phyloP scores from a whole-genome alignment of 2,329 filamentous ascomycete genomes.

The Diaporthe caulivora region DNA sequence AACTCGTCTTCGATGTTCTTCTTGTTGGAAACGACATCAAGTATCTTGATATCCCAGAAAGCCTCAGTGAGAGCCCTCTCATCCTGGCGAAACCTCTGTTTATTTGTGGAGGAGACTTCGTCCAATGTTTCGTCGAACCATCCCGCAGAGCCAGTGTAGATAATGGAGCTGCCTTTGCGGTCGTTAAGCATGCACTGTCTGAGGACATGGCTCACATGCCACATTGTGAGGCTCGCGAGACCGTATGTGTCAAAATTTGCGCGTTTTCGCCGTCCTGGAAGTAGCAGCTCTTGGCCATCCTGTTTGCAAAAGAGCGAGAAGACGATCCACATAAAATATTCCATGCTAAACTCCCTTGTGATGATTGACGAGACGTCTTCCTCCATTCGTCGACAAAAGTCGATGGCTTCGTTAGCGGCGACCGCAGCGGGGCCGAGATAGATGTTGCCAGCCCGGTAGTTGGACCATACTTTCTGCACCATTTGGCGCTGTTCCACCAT shows the following conservation, averaged over 20 bases:
- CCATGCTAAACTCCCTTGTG: not conserved
- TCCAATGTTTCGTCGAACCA: not conserved
- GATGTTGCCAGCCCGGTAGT: not conserved
- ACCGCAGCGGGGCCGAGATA: not conserved
- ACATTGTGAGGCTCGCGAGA: not conserved
- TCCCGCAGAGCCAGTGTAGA: not conserved
- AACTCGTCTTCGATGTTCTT: slow-evolving; percentile 5
- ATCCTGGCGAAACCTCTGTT: not conserved
- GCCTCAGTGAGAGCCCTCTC: not conserved
- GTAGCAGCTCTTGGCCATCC: not conserved
- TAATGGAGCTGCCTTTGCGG: no score
- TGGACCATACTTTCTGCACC: not conserved
- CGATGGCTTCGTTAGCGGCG: slow-evolving; percentile 7
- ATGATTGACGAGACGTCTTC: not conserved
- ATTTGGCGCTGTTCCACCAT: not conserved
- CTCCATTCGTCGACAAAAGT: slow-evolving; percentile 6
- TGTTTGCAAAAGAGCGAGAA: not conserved
- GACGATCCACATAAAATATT: not conserved
- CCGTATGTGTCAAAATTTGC: not conserved
- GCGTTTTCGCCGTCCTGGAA: not conserved
- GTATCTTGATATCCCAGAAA: not conserved
- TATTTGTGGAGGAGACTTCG: not conserved
- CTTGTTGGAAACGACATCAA: not conserved
- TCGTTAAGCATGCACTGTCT: not conserved
- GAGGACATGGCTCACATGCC: not conserved